Conservation (phyloP, 2,329 filamentous ascomycete genomes). For the Penicillium sp. region DNA sequence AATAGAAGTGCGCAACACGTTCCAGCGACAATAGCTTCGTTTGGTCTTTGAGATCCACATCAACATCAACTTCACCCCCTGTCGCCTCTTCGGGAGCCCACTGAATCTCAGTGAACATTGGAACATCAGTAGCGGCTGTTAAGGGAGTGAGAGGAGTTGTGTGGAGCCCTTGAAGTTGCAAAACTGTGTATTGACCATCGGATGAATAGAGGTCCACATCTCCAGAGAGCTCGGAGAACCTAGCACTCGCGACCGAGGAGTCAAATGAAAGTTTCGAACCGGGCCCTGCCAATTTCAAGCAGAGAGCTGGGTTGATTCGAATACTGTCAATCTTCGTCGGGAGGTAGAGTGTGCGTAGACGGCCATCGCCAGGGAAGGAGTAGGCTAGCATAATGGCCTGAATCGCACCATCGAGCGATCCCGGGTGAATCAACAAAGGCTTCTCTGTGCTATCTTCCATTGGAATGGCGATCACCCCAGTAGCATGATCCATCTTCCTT, state of each 20-base stretch:
- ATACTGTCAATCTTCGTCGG: constrained; percentile 22
- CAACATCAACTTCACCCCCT: neutral
- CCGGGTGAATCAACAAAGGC: constrained; percentile 16
- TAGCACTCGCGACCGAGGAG: constrained; percentile 14
- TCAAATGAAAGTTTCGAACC: constrained; percentile 17
- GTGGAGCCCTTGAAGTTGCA: constrained; percentile 24
- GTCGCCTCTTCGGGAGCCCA: constrained; percentile 19
- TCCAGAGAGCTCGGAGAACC: constrained; percentile 21
- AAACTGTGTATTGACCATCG: constrained; percentile 13
- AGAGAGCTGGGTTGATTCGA: constrained; percentile 14
- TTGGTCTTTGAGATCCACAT: neutral
- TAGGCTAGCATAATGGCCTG: constrained; percentile 25
- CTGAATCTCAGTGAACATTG: constrained; percentile 19
- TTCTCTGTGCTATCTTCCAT: neutral
- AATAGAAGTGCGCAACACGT: constrained; percentile 20
- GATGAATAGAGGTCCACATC: constrained; percentile 24
- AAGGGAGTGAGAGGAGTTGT: constrained; percentile 20
- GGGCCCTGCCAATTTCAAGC: constrained; percentile 1
- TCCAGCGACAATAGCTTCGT: constrained; percentile 13
- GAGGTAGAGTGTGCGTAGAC: constrained; percentile 20
- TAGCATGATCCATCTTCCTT: constrained; percentile 22
- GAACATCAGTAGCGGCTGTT: constrained; percentile 15
- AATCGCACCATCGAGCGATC: constrained; percentile 18
- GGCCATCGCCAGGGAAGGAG: constrained; percentile 22
- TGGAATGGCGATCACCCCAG: constrained; percentile 18